Conservation (phyloP, 108 stramenopile species). For the Skeletonema costatum region DNA sequence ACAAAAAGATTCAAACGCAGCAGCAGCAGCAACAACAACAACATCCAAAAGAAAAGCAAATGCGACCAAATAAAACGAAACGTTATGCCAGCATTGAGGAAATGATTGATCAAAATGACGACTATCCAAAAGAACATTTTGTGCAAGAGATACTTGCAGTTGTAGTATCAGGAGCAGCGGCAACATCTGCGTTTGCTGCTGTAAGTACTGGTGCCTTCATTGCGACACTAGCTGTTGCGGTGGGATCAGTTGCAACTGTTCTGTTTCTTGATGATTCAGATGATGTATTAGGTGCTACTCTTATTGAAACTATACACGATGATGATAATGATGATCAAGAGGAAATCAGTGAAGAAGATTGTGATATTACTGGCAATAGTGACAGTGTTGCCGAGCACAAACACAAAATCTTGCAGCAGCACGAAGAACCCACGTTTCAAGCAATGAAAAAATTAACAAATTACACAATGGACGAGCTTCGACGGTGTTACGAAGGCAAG, state of each 20-base stretch:
- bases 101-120: neutral
- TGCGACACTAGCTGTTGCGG: slow-evolving; percentile 24
- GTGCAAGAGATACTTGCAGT: slow-evolving; percentile 26
- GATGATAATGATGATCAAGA: neutral
- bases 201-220: slow-evolving; percentile 21
- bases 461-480: slow-evolving; percentile 22
- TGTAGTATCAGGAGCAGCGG: slow-evolving; percentile 30
- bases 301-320: neutral
- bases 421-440: neutral
- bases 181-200: slow-evolving; percentile 25
- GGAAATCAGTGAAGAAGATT: slow-evolving; percentile 1
- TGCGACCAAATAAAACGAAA: neutral
- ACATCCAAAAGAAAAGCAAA: neutral
- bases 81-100: too few species aligned
- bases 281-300: neutral
- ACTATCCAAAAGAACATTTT: slow-evolving; percentile 2
- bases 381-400: neutral
- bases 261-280: slow-evolving; percentile 2
- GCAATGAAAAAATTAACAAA: neutral
- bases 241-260: slow-evolving; percentile 15
- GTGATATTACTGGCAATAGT: slow-evolving; percentile 9
- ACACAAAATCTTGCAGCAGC: neutral
- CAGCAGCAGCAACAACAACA: neutral
- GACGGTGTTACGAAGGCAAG: slow-evolving; percentile 33
- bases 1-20: slow-evolving; percentile 11